Evolutionary conservation across 2,329 filamentous ascomycete species (phyloP).

Genomic region (Neurospora sp.): DNA sequence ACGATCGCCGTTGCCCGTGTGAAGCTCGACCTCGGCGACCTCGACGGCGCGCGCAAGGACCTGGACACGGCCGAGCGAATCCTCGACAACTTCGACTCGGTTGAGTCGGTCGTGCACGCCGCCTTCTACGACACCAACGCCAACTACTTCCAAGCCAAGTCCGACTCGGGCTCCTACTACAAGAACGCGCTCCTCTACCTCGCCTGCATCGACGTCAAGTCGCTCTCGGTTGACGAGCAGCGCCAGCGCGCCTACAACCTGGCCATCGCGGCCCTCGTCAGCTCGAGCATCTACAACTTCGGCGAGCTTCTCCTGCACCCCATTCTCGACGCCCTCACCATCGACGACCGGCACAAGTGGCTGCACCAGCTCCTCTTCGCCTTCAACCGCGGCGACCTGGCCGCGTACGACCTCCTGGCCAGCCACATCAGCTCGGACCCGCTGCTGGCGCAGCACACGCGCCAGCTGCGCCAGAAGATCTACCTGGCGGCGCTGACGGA

Average conservation of each 20-base stretch:
- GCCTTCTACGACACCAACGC: constrained; percentile 94
- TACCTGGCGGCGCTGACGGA: constrained; percentile 94
- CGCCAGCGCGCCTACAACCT: constrained; percentile 84
- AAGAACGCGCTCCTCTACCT: constrained; percentile 96
- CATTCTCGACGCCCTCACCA: constrained; percentile 72
- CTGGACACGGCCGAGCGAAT: constrained; percentile 81
- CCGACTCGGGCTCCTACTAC: constrained; percentile 94
- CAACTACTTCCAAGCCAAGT: constrained; percentile 86
- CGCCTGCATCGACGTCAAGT: constrained; percentile 79
- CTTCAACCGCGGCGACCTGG: constrained; percentile 91
- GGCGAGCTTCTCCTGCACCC: constrained; percentile 97
- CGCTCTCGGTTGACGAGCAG: constrained; percentile 65
- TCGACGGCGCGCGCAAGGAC: constrained; percentile 76
- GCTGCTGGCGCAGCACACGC: constrained; percentile 68
- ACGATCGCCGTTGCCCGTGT: constrained; percentile 82
- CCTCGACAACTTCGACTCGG: constrained; percentile 84
- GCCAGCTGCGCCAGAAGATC: constrained; percentile 93
- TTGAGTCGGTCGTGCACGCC: constrained; percentile 91
- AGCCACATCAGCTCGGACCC: constrained; percentile 72
- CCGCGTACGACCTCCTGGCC: constrained; percentile 73
- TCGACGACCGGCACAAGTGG: constrained; percentile 70
- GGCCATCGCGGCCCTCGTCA: constrained; percentile 83
- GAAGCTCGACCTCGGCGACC: constrained; percentile 69
- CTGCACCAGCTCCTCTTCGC: constrained; percentile 92
- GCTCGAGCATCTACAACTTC: constrained; percentile 97